These are phyloP conservation scores for Hyaloscypha finlandica DNA, from an alignment of 495 filamentous ascomycete species.

Conservation along the genomic window DNA sequence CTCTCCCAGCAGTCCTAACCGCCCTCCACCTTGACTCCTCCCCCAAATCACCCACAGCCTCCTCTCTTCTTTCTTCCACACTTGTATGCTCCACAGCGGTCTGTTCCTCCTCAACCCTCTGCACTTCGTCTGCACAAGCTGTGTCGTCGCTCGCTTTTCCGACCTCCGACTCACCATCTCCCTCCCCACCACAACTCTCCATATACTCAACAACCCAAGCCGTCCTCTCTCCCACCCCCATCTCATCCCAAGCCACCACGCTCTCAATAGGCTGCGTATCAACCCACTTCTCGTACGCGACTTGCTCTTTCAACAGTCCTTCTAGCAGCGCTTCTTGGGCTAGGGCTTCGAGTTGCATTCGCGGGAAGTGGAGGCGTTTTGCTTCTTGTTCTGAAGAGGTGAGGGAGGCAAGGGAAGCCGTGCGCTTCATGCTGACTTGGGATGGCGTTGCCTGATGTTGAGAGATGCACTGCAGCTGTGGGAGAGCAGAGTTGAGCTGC, in stretches of 20 bases:
- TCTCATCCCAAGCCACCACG: not conserved
- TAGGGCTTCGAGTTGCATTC: no score
- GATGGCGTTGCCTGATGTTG: not conserved
- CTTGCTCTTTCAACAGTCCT: not conserved
- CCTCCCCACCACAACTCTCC: not conserved
- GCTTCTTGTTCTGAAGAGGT: not conserved
- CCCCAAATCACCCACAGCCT: not conserved
- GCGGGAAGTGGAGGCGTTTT: no score
- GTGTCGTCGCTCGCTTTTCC: not conserved
- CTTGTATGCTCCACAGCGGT: no score
- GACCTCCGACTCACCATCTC: not conserved
- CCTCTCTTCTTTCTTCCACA: not conserved
- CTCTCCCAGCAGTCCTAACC: not conserved
- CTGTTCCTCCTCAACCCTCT: no score
- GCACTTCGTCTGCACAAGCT: no score
- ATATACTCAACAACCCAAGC: not conserved
- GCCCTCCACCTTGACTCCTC: not conserved
- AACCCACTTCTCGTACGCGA: not conserved
- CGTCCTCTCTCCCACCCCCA: not conserved
- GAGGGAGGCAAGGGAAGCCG: not conserved
- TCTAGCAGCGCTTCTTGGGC: not conserved
- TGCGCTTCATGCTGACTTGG: not conserved
- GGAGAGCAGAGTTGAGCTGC: not conserved
- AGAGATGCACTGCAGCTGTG: not conserved
- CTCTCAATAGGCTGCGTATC: not conserved